Evolutionary conservation across 1,284 basidiomycete species (phyloP).

Genomic region (Papiliotrema flavescens): DNA sequence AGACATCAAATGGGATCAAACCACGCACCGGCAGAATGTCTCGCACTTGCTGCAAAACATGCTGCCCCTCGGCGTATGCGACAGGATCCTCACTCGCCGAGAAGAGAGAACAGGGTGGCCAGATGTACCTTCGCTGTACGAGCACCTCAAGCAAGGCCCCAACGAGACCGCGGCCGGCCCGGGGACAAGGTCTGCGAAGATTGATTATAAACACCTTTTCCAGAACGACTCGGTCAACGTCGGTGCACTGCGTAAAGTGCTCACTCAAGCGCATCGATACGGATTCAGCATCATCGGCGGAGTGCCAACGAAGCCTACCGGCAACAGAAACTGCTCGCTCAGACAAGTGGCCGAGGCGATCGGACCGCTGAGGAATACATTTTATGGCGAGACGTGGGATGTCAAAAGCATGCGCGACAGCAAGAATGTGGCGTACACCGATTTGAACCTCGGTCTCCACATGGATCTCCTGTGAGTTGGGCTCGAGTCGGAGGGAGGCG

Average conservation of each 20-base stretch:
- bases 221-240: background rate
- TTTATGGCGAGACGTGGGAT: slow-evolving; percentile 90
- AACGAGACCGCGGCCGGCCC: too few relatives aligned
- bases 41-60: too few relatives aligned
- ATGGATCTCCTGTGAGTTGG: slow-evolving; percentile 80
- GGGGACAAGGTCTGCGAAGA: too few relatives aligned
- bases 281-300: slow-evolving; percentile 56
- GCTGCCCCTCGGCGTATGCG: too few relatives aligned
- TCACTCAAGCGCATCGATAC: slow-evolving; percentile 50
- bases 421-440: slow-evolving; percentile 93
- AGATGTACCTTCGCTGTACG: too few relatives aligned
- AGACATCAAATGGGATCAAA: too few relatives aligned
- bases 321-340: slow-evolving; percentile 62
- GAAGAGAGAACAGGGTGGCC: too few relatives aligned
- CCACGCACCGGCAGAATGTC: too few relatives aligned
- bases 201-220: too few relatives aligned
- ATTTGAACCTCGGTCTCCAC: slow-evolving; percentile 81
- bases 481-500: background rate
- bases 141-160: too few relatives aligned
- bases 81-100: too few relatives aligned
- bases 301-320: slow-evolving; percentile 59
- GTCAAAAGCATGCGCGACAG: slow-evolving; percentile 73
- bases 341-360: slow-evolving; percentile 62
- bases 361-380: slow-evolving; percentile 76
- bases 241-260: slow-evolving; percentile 10